Evolutionary conservation across 176 grass and related monocot genomes (phyloP).

Genomic region (Triticum timopheevii): DNA sequence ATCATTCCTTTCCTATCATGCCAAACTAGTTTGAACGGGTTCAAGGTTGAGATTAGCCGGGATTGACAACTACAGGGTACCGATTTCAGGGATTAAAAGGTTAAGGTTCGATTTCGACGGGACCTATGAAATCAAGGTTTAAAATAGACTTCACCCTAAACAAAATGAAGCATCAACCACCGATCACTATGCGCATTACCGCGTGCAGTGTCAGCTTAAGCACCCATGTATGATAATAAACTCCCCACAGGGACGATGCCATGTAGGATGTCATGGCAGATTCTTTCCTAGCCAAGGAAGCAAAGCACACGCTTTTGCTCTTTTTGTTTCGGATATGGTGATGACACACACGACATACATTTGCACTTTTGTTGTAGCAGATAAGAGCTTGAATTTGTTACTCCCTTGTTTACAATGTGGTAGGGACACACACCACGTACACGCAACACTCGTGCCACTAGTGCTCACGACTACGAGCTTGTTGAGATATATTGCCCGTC

Average conservation of each 20-base stretch:
- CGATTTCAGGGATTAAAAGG: too few relatives aligned
- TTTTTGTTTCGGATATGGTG: not conserved
- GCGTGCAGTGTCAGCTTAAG: not conserved
- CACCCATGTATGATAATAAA: not conserved
- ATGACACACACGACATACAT: not conserved
- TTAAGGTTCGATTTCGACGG: too few relatives aligned
- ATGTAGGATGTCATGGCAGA: not conserved
- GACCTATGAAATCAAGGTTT: too few relatives aligned
- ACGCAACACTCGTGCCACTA: not conserved
- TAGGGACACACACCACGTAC: not conserved
- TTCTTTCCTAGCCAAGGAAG: not conserved
- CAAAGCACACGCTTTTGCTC: not conserved
- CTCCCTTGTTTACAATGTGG: not conserved
- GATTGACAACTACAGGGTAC: too few relatives aligned
- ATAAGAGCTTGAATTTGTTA: not conserved
- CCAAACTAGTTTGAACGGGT: too few relatives aligned
- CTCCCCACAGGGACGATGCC: not conserved
- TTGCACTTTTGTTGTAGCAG: not conserved
- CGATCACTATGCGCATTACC: not conserved
- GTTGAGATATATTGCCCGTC: too few relatives aligned
- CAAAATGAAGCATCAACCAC: not conserved
- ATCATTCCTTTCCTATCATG: too few relatives aligned
- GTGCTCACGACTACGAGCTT: too few relatives aligned
- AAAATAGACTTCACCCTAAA: too few relatives aligned
- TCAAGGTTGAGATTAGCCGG: too few relatives aligned